Evolutionary conservation across 1,284 basidiomycete genomes (phyloP), one percentile per base, ranked within the genome.

Genomic region (Ceratobasidium theobromae): DNA sequence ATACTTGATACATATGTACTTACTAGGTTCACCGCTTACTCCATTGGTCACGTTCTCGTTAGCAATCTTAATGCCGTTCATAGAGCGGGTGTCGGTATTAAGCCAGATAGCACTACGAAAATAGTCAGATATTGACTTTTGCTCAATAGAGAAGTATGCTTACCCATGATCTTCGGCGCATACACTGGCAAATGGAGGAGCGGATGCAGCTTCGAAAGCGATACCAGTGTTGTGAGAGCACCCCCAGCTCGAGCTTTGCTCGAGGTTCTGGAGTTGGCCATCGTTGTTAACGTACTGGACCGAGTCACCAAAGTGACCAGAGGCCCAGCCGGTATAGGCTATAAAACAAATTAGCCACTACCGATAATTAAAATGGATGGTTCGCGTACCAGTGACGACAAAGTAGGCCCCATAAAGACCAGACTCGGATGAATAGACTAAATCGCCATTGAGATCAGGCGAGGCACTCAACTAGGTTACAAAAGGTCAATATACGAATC

Each of bases 31-130:
- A 16, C 52, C 52, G 52, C 52, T 53, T 9, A 53, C 52, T 9
- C 52, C 52, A 16, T 53, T 53, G 32, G 52, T 53, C 32, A 38
- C 52, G 23, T 53, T 53, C 52, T 53, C 52, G 52, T 53, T 53
- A 16, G 52, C 52, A 16, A 53, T 53, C 52, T 53, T 53, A 33
- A 53, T 53, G 2, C 52, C 52, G 52, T 53, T 53, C 52, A 53
- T 53, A 16, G 52, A 53, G 52, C 52, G 52, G 28, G 52, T 53
- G 16, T 53, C 32, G 8, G 52, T 53, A 33, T 53, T 53, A 3
- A 53, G 52, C 52, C 52, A 53, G 35, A 53, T 53, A 9, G 52
- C 52, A 38, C 52, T 53, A 45, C 18, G 43, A 11, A 27, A 53
- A 25, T 12, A 38, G 33, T 27, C 2, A 38, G 35, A 16, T n/a